These are phyloP conservation scores for Leccinum subfulvum DNA, from an alignment of 1,284 basidiomycete genomes.

Conservation along the genomic window DNA sequence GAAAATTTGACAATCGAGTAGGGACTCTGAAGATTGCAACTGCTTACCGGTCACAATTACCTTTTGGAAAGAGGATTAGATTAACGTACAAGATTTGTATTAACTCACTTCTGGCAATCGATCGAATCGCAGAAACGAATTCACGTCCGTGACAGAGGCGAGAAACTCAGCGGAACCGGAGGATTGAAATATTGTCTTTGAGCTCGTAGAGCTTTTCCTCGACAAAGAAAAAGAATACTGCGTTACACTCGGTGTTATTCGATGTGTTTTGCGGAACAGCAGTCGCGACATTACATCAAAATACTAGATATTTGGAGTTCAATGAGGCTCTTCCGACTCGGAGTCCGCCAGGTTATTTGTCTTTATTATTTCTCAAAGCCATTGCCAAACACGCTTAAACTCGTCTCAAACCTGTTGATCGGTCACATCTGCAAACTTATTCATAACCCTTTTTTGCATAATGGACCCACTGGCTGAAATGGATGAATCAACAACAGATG, in stretches of 20 bases:
- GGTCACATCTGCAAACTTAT: background rate
- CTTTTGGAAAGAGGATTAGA: conserved; percentile 30
- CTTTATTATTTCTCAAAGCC: conserved; percentile 23
- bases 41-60: conserved; percentile 51
- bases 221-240: background rate
- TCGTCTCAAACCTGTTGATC: conserved; percentile 10
- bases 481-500: conserved; percentile 74
- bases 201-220: conserved; percentile 17
- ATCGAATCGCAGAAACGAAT: conserved; percentile 43
- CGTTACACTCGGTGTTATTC: background rate
- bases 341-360: conserved; percentile 16
- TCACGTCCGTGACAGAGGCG: conserved; percentile 39
- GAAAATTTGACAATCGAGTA: background rate
- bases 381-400: conserved; percentile 24
- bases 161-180: conserved; percentile 45
- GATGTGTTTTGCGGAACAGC: background rate
- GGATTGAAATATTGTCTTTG: conserved; percentile 34
- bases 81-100: background rate
- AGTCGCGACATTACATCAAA: conserved; percentile 16
- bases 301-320: background rate
- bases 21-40: background rate
- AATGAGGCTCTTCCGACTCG: too few relatives aligned
- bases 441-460: background rate
- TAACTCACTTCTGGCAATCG: conserved; percentile 51
- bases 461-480: conserved; percentile 40